Evolutionary conservation across 2,329 filamentous ascomycete species (phyloP).

Genomic region (Fusarium nanum): DNA sequence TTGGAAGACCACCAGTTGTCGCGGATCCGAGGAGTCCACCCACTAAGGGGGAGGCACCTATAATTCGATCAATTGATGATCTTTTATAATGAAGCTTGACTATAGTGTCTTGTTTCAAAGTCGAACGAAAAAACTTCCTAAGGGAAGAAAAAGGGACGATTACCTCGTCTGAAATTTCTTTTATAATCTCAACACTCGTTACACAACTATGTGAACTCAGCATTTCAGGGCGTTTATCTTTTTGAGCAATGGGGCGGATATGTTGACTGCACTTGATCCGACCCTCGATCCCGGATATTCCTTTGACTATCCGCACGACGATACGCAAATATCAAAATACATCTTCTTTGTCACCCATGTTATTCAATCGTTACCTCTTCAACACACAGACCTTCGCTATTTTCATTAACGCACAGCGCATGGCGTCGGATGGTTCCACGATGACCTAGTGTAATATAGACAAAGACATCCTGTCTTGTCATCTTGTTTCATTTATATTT

Average conservation of each 20-base stretch:
- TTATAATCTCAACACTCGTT: slow-evolving; percentile 20
- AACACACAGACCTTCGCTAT: slow-evolving; percentile 38
- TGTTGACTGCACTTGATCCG: slow-evolving; percentile 17
- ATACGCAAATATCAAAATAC: slow-evolving; percentile 39
- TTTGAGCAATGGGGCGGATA: slow-evolving; percentile 21
- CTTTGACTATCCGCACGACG: slow-evolving; percentile 37
- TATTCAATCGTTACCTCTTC: slow-evolving; percentile 33
- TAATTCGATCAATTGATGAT: slow-evolving; percentile 82
- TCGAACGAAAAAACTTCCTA: slow-evolving; percentile 13
- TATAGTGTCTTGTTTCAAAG: background rate
- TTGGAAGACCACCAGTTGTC: slow-evolving; percentile 62
- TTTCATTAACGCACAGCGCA: slow-evolving; percentile 44
- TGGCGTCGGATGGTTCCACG: slow-evolving; percentile 41
- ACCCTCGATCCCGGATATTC: slow-evolving; percentile 24
- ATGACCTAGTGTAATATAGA: slow-evolving; percentile 48
- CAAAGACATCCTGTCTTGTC: slow-evolving; percentile 34
- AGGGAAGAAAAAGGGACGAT: slow-evolving; percentile 7
- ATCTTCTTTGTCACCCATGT: slow-evolving; percentile 41
- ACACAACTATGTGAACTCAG: slow-evolving; percentile 34
- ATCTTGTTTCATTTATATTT: slow-evolving; percentile 38
- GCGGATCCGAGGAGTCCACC: slow-evolving; percentile 80
- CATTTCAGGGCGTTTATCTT: slow-evolving; percentile 40
- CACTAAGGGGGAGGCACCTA: slow-evolving; percentile 78
- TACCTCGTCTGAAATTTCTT: slow-evolving; percentile 16
- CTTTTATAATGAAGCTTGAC: slow-evolving; percentile 65